Conservation (phyloP, 176 grass and related monocot species). For the Ensete ventricosum region DNA sequence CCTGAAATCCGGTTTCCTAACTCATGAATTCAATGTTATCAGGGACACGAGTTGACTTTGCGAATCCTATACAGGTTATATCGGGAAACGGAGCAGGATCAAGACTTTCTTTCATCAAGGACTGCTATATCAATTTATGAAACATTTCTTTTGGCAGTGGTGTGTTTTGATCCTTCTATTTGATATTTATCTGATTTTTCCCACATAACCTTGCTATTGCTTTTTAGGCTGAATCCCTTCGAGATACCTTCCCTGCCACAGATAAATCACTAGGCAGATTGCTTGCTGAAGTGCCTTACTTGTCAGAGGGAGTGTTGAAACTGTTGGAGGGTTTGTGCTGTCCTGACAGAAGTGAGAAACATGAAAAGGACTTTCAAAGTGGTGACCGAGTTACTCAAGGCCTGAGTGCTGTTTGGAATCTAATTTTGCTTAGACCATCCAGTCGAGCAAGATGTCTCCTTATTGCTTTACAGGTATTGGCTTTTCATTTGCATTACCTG, state of each 20-base stretch:
- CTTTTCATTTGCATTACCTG: not conserved
- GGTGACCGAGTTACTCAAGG: constrained; percentile 92
- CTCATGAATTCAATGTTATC: constrained; percentile 32
- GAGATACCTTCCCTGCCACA: constrained; percentile 78
- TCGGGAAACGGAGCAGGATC: constrained; percentile 83
- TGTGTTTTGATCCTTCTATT: constrained; percentile 23
- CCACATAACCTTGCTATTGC: not conserved
- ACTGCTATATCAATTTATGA: constrained; percentile 97
- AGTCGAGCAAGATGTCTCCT: constrained; percentile 67
- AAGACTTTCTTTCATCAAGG: constrained; percentile 93
- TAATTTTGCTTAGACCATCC: constrained; percentile 83
- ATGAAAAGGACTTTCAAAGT: constrained; percentile 60
- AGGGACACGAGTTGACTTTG: constrained; percentile 96
- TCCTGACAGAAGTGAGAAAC: constrained; percentile 67
- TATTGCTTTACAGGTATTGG: constrained; percentile 83
- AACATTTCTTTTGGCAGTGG: constrained; percentile 75
- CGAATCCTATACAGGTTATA: constrained; percentile 89
- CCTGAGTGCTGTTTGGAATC: constrained; percentile 88
- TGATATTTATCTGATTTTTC: constrained; percentile 1
- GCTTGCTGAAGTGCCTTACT: constrained; percentile 81
- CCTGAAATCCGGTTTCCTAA: constrained; percentile 24
- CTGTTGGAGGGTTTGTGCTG: constrained; percentile 78
- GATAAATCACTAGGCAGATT: constrained; percentile 89
- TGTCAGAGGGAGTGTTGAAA: constrained; percentile 69
- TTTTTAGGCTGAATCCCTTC: constrained; percentile 59